Evolutionary conservation across 139 green algal species (phyloP), one percentile per base, ranked within the genome.

Genomic region (Chlamydomonas incerta): DNA sequence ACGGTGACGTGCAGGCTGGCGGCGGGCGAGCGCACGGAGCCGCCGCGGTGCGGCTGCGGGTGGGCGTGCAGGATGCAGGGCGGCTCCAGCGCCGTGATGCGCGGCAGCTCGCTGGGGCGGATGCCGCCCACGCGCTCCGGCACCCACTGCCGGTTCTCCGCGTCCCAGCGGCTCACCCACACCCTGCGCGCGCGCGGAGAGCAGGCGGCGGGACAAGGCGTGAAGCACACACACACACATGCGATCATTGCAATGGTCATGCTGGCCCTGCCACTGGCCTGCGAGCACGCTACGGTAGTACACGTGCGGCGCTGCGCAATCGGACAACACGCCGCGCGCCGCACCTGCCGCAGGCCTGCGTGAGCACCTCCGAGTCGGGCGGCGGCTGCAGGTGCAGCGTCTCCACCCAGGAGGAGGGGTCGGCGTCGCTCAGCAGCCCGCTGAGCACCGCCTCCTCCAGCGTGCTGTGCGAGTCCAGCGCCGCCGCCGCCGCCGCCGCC

Each of bases 311-410:
- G n/a, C n/a, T n/a, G n/a, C 26, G 10, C 62, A 31, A 4, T 2
- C 26, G 10, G 2, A 14, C 26, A 34, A 18, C 26, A 68, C 24
- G 3, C 62, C 24, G 2, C 24, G 1, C 26, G 8, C 41, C 79
- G 14, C 66, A 85, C 79, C 79, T 86, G 68, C 80, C 80, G 55
- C 80, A 86, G 18, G 80, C 80, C 80, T 86, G 80, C 34, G 80
- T 86, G 8, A 86, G 80, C 80, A 86, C 80, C 80, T 86, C 55
- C 3, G 80, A 69, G 24, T 69, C 80, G 1, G 80, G 80, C 46
- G 80, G 80, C 26, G 80, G 80, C 67, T 86, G 80, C 68, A 86
- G 68, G 68, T 86, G 80, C 52, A 86, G 68, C 34, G 55, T 29
- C 3, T 86, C 80, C 68, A 86, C 79, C 80, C 68, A 79, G n/a